Evolutionary conservation across 2,329 filamentous ascomycete genomes (phyloP).

Genomic region (Colletotrichum paranaense): DNA sequence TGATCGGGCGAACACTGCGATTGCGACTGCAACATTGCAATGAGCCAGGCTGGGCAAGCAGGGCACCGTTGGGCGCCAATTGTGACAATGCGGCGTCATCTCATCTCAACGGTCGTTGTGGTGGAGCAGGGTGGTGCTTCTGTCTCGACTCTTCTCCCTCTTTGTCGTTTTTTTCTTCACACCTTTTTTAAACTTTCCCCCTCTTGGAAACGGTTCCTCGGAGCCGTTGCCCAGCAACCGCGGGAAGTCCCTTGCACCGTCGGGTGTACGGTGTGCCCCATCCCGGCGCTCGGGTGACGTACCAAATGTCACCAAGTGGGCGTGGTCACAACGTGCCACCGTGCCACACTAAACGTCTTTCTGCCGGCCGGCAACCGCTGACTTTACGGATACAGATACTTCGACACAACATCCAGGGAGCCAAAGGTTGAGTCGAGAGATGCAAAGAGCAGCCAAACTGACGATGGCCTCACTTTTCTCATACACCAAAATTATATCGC

Average conservation of each 20-base stretch:
- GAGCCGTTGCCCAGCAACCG: slow-evolving; percentile 34
- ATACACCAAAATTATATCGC: neutral
- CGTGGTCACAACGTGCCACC: neutral
- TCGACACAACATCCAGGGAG: neutral
- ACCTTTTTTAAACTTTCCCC: neutral
- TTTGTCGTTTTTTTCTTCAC: neutral
- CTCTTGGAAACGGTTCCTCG: neutral
- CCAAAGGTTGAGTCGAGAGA: neutral
- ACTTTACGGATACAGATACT: too few species aligned
- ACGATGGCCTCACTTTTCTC: neutral
- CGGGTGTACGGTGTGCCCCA: neutral
- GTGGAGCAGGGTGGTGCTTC: neutral
- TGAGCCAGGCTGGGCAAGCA: neutral
- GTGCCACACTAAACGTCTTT: neutral
- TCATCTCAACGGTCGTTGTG: slow-evolving; percentile 4
- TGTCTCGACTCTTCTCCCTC: neutral
- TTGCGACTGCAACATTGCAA: neutral
- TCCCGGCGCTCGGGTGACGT: slow-evolving; percentile 32
- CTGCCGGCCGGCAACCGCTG: slow-evolving; percentile 8
- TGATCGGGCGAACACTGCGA: slow-evolving; percentile 4
- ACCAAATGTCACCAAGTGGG: slow-evolving; percentile 25
- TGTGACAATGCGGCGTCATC: neutral
- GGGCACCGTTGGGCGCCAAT: slow-evolving; percentile 14
- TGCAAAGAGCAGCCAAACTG: neutral
- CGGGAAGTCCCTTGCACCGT: slow-evolving; percentile 31